phyloP scores from a whole-genome alignment of 139 green algal genomes.

The Chlamydomonas sp. region DNA sequence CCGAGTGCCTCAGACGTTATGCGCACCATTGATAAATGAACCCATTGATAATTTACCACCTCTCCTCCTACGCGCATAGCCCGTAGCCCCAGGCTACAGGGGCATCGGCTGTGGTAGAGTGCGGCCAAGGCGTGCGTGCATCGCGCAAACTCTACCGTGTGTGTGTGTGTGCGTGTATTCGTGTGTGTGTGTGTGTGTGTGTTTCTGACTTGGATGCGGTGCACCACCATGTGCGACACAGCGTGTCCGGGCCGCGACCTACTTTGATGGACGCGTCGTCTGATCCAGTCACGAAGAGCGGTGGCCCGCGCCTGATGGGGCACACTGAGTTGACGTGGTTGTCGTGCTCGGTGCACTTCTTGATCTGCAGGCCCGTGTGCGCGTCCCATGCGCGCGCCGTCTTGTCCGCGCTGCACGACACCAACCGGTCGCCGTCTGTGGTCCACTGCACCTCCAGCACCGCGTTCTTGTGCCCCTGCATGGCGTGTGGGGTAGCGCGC shows the following conservation, averaged over 20 bases:
- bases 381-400: constrained; percentile 74
- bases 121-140: too few relatives aligned
- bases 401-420: constrained; percentile 79
- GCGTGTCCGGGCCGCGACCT: not conserved
- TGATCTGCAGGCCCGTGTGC: constrained; percentile 48
- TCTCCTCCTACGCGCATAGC: too few relatives aligned
- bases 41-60: too few relatives aligned
- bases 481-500: not conserved
- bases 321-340: constrained; percentile 87
- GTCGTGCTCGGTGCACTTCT: constrained; percentile 82
- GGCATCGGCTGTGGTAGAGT: too few relatives aligned
- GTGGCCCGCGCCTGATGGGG: constrained; percentile 57
- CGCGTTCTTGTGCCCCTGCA: constrained; percentile 84
- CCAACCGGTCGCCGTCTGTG: constrained; percentile 65
- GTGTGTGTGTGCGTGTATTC: too few relatives aligned
- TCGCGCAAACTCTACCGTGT: too few relatives aligned
- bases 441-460: constrained; percentile 91
- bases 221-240: too few relatives aligned
- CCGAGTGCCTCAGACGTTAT: not conserved
- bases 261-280: constrained; percentile 86
- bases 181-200: too few relatives aligned
- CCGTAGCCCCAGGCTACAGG: too few relatives aligned
- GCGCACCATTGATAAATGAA: too few relatives aligned
- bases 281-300: constrained; percentile 72
- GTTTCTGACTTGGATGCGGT: too few relatives aligned